phyloP scores from a whole-genome alignment of 441 rosid genomes.

The Gossypium gossypioides region DNA sequence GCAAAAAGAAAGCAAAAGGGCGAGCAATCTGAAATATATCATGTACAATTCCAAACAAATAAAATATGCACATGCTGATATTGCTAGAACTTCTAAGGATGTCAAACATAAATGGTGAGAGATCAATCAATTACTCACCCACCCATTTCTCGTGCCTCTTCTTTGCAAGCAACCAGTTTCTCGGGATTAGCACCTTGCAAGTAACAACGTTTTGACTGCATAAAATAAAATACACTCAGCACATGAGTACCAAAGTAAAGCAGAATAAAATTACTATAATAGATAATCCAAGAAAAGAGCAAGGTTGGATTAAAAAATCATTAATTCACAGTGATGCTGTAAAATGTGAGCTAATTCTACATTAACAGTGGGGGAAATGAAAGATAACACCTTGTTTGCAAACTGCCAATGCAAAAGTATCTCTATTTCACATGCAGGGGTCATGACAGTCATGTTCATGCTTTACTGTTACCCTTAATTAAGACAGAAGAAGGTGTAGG shows the following conservation, averaged over 20 bases:
- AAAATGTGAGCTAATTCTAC: not conserved
- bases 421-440: not conserved
- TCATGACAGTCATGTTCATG: not conserved
- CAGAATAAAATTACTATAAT: not conserved
- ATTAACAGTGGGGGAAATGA: not conserved
- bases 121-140: conserved; percentile 50
- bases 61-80: not conserved
- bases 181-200: conserved; percentile 53
- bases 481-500: too few species aligned
- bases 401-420: not conserved
- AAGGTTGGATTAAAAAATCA: not conserved
- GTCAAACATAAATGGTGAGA: not conserved
- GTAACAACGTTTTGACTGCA: conserved; percentile 80
- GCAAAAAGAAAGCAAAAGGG: not conserved
- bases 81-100: not conserved
- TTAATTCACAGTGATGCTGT: not conserved
- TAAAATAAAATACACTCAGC: conserved; percentile 1
- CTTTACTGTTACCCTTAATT: not conserved
- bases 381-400: not conserved
- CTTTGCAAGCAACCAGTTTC: conserved; percentile 49
- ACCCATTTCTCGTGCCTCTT: conserved; percentile 84
- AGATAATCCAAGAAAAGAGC: not conserved
- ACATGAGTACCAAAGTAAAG: conserved; percentile 12
- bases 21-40: not conserved
- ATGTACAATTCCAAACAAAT: not conserved